Evolutionary conservation across 2,329 filamentous ascomycete genomes (phyloP).

Genomic region (Mycosphaerella sp.): DNA sequence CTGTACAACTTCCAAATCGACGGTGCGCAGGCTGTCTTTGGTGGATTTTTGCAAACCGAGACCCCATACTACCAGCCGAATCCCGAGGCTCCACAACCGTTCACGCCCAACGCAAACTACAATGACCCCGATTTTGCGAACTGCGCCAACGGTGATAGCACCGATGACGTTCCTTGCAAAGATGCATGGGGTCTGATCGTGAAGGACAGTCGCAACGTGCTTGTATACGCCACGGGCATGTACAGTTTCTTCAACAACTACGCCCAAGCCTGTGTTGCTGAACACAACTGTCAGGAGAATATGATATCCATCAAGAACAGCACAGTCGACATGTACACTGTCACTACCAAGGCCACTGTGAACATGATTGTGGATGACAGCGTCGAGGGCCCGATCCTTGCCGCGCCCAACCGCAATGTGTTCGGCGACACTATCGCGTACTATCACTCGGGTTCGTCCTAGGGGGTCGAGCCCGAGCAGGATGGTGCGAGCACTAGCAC

Average conservation of each 20-base stretch:
- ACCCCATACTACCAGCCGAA: conserved; percentile 50
- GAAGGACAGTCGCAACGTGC: conserved; percentile 36
- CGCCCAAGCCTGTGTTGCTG: conserved; percentile 42
- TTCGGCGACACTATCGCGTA: conserved; percentile 45
- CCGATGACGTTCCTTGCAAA: conserved; percentile 28
- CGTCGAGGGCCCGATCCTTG: conserved; percentile 35
- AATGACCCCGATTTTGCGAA: conserved; percentile 40
- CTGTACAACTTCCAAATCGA: conserved; percentile 51
- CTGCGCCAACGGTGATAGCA: conserved; percentile 24
- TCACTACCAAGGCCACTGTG: conserved; percentile 45
- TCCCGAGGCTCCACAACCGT: conserved; percentile 51
- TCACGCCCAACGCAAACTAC: conserved; percentile 41
- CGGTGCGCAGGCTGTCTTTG: conserved; percentile 46
- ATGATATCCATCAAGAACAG: conserved; percentile 42
- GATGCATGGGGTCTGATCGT: conserved; percentile 43
- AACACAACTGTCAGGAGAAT: conserved; percentile 47
- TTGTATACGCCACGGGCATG: conserved; percentile 48
- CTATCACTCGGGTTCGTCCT: conserved; percentile 20
- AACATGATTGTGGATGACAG: conserved; percentile 43
- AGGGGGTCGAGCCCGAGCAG: neutral
- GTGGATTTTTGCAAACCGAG: conserved; percentile 49
- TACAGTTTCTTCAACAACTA: conserved; percentile 56
- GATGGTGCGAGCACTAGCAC: neutral
- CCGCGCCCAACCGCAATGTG: conserved; percentile 43
- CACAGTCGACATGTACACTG: conserved; percentile 43